Base-by-base conservation (phyloP, 208 protist genomes). In the Strigomonas culicis region DNA sequence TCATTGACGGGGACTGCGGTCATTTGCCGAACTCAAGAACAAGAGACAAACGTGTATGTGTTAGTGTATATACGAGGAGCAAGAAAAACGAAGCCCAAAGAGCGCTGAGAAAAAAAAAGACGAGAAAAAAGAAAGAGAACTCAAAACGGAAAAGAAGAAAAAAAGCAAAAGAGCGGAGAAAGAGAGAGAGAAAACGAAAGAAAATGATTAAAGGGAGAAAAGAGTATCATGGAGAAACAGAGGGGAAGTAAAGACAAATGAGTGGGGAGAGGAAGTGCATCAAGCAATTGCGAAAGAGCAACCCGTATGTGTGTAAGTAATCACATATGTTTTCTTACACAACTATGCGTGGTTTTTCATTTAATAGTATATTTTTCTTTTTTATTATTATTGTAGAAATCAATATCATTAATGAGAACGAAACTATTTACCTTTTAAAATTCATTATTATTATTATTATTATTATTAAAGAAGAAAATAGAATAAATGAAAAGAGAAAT, bases 1-100 rank as follows among this genome's bases (percentile, higher is more conserved):
- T 95, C 89, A n/a, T 83, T 63, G 10, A 84, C 79, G 19, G 76
- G 74, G 50, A 90, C 75, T 21, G 72, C 19, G n/a, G 74, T 50
- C 82, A 88, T 86, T 25, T 19, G 24, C 24, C 2, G 41, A n/a
- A 60, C 46, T 7, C 19, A 31, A 28, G 17, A 34, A 31, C 31
- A 36, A 21, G 22, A 30, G 11, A 34, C 51, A 15, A 57, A 8
- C 28, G 51, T 47, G 46, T 32, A 39, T 56, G 60, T 65, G 43
- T 65, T 22, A 4, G 60, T 11, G 19, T 56, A 44, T 36, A 19
- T 47, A 24, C 32, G n/a, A 24, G 3, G 13, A 6, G 25, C 15
- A 4, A 57, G 17, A 6, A 25, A 49, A 62, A 30, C n/a, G 32
- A 13, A 7, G 41, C 30, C 11, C 27, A 24, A 24, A 17, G n/a